These are phyloP conservation scores for Meyerozyma guilliermondii DNA, from an alignment of 1,139 yeast genomes.

Conservation along the genomic window DNA sequence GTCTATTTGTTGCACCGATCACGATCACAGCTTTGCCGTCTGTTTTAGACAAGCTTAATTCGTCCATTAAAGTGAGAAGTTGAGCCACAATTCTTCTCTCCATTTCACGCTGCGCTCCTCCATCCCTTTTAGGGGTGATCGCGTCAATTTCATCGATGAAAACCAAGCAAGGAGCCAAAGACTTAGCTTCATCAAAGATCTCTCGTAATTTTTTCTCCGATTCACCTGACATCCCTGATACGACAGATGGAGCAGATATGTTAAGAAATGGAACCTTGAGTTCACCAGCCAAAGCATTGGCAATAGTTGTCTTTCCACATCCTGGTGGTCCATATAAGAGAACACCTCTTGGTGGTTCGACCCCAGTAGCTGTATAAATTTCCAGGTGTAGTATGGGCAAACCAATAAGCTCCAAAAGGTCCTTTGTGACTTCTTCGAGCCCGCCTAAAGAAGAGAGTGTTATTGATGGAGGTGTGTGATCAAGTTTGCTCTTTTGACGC, in stretches of 20 bases:
- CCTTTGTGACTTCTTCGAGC: conserved; percentile 74
- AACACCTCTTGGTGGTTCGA: conserved; percentile 97
- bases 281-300: conserved; percentile 94
- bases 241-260: conserved; percentile 92
- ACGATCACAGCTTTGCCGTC: conserved; percentile 81
- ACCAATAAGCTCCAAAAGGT: conserved; percentile 84
- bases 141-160: conserved; percentile 97
- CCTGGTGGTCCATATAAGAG: conserved; percentile 97
- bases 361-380: conserved; percentile 80
- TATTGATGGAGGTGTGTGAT: conserved; percentile 66
- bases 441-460: conserved; percentile 82
- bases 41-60: conserved; percentile 78
- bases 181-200: conserved; percentile 86
- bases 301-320: conserved; percentile 95
- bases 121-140: conserved; percentile 94
- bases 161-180: conserved; percentile 84
- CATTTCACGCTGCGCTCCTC: conserved; percentile 97
- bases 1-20: conserved; percentile 47
- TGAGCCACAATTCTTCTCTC: conserved; percentile 97
- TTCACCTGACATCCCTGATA: conserved; percentile 99
- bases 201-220: conserved; percentile 92
- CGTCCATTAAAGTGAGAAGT: conserved; percentile 89
- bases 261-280: conserved; percentile 88
- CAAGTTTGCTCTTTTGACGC: conserved; percentile 44
- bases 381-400: conserved; percentile 93